Evolutionary conservation across 2,329 filamentous ascomycete genomes (phyloP), one percentile per base, ranked within the genome.

Genomic region (Ceratocystis alfenasii): DNA sequence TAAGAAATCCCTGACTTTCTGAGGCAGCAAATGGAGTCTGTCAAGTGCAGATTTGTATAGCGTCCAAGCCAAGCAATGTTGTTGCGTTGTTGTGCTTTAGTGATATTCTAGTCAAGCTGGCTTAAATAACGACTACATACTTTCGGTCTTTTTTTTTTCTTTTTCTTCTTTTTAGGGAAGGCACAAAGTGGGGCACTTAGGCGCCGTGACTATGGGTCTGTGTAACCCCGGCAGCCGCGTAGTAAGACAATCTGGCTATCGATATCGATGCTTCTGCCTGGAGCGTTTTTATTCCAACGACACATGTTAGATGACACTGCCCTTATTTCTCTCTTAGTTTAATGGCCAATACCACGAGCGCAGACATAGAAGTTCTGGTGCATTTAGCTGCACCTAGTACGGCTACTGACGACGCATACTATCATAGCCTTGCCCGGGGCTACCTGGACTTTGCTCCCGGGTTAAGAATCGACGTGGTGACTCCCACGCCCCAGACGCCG

Each of bases 301-400:
- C 48, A 53, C 48, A 28, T 20, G 5, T 28, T 15, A 22, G 4
- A 53, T 17, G 17, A 1, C 8, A 2, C 5, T 36, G 12, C 7
- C 28, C 3, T 44, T 28, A 1, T 50, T 28, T 53, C 33, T 1
- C 22, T n/a, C 4, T 61, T 50, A n/a, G 1, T n/a, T 3, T 46
- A 44, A 55, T 55, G 22, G 10, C 48, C n/a, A 5, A 61, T 3
- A 63, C 62, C 25, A 15, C 36, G 36, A 4, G 36, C 12, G 30
- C 62, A n/a, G 73, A 78, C 67, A 74, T 78, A 63, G 81, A 85
- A 73, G 81, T 84, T 57, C 75, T 85, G 57, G 77, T 83, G 63
- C 82, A 85, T 71, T 77, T 82, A 65, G 73, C 78, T 10, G 82
- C 82, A 36, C 79, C 81, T 5, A 78, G 79, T 70, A 77, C 72